These are phyloP conservation scores for Plicaturopsis crispa DNA, from an alignment of 768 basidiomycete genomes.

Conservation along the genomic window DNA sequence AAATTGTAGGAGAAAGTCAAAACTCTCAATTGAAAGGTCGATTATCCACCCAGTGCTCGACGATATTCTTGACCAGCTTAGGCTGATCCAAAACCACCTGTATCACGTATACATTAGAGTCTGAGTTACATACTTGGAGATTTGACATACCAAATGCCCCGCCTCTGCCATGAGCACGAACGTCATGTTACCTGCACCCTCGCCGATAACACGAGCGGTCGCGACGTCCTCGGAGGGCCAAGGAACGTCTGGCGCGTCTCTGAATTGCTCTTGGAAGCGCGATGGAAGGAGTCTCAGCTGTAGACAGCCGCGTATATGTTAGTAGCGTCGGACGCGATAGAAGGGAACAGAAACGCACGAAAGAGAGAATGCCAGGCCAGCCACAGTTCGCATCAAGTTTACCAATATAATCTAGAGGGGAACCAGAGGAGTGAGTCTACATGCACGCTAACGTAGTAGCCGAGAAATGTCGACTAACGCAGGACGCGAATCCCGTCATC, in stretches of 20 bases:
- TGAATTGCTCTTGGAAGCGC: constrained; percentile 19
- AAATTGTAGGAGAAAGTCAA: too few species aligned
- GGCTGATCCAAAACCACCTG: constrained; percentile 17
- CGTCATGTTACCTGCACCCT: constrained; percentile 27
- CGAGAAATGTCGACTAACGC: constrained; percentile 15
- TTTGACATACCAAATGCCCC: constrained; percentile 23
- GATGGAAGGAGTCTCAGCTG: constrained; percentile 17
- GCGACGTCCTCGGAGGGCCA: constrained; percentile 17
- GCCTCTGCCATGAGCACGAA: constrained; percentile 21
- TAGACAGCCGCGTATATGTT: too few species aligned
- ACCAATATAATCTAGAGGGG: constrained; percentile 19
- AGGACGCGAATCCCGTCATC: constrained; percentile 20
- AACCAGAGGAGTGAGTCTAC: too few species aligned
- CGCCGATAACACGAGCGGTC: constrained; percentile 19
- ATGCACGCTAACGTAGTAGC: too few species aligned
- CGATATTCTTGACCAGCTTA: constrained; percentile 14
- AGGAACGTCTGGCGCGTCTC: constrained; percentile 16
- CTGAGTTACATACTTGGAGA: not conserved
- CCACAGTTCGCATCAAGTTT: constrained; percentile 21
- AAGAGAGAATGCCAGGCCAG: constrained; percentile 21
- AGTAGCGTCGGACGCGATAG: not conserved
- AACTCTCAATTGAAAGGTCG: too few species aligned
- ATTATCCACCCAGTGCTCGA: constrained; percentile 17
- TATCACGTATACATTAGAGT: not conserved
- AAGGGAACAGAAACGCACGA: constrained; percentile 10